A percentile compares a stretch with the other conserved stretches of the same genome.
Conservation (phyloP, 805 yeast genomes). For the Ogataea neopini region DNA sequence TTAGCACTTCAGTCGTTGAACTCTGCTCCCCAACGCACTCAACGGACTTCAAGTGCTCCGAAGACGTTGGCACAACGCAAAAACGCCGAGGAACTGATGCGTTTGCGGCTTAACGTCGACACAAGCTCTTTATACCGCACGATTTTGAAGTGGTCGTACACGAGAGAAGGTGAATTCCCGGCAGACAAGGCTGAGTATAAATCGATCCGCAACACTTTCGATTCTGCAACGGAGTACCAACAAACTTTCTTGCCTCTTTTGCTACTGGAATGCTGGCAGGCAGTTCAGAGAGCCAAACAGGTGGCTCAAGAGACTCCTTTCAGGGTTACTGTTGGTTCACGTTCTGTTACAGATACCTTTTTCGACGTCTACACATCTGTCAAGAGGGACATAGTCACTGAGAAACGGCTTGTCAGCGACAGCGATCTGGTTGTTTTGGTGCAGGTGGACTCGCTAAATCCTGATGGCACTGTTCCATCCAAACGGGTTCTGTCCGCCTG, state of each 20-base stretch:
- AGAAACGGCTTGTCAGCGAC: conserved; percentile 58
- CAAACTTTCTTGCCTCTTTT: conserved; percentile 75
- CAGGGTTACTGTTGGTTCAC: conserved; percentile 68
- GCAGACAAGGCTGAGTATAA: conserved; percentile 42
- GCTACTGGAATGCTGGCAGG: conserved; percentile 92
- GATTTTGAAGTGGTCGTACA: conserved; percentile 78
- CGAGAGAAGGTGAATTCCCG: conserved; percentile 56
- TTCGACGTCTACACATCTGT: conserved; percentile 82
- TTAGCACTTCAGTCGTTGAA: conserved; percentile 28
- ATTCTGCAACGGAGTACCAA: conserved; percentile 63
- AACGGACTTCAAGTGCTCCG: conserved; percentile 8
- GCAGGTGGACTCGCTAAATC: conserved; percentile 43
- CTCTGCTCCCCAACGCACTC: conserved; percentile 8
- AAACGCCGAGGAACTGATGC: conserved; percentile 73
- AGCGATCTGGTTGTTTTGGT: conserved; percentile 74
- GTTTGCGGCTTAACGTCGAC: conserved; percentile 75
- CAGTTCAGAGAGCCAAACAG: conserved; percentile 70
- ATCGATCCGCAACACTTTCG: conserved; percentile 57
- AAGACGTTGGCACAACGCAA: conserved; percentile 46
- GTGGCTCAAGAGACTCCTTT: conserved; percentile 63
- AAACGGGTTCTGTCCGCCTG: conserved; percentile 18
- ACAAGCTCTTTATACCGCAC: conserved; percentile 70
- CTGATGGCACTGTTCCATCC: conserved; percentile 27
- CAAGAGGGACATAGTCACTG: conserved; percentile 50
- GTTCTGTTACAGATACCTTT: conserved; percentile 82